phyloP scores from a whole-genome alignment of 768 basidiomycete species.

The Sutorius australiensis region DNA sequence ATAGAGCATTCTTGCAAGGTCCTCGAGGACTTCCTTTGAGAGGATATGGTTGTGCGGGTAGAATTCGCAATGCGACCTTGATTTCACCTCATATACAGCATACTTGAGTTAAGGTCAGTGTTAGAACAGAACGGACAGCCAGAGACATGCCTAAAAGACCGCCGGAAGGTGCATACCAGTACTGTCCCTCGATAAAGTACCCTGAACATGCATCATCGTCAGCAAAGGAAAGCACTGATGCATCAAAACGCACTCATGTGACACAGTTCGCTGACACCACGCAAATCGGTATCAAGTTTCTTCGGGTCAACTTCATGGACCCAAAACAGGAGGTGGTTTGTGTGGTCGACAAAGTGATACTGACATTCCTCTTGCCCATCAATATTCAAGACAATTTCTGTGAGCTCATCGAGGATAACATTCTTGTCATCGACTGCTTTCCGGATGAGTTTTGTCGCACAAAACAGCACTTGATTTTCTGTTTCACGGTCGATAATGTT shows the following conservation, averaged over 20 bases:
- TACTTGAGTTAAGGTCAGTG: neutral
- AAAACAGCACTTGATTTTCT: conserved; percentile 2
- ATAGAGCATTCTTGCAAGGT: conserved; percentile 16
- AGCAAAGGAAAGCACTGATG: neutral
- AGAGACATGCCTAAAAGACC: neutral
- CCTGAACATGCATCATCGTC: conserved; percentile 6
- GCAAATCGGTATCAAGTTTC: neutral
- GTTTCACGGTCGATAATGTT: neutral
- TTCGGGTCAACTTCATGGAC: neutral
- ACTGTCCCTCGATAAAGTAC: conserved; percentile 11
- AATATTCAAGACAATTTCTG: conserved; percentile 13
- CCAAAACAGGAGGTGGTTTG: conserved; percentile 17
- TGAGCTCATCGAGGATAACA: conserved; percentile 6
- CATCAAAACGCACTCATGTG: conserved; percentile 14
- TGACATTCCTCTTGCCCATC: neutral
- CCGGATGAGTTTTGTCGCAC: conserved; percentile 6
- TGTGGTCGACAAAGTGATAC: conserved; percentile 21
- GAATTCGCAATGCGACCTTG: conserved; percentile 17
- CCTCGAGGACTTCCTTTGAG: conserved; percentile 2
- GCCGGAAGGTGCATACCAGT: conserved; percentile 7
- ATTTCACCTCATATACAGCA: neutral
- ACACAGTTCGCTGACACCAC: neutral
- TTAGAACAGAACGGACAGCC: neutral
- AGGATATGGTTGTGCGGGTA: conserved; percentile 7
- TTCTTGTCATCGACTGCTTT: neutral